Evolutionary conservation across 192 early-diverging fungal genomes (phyloP).

Genomic region (Anaeromyces robustus): DNA sequence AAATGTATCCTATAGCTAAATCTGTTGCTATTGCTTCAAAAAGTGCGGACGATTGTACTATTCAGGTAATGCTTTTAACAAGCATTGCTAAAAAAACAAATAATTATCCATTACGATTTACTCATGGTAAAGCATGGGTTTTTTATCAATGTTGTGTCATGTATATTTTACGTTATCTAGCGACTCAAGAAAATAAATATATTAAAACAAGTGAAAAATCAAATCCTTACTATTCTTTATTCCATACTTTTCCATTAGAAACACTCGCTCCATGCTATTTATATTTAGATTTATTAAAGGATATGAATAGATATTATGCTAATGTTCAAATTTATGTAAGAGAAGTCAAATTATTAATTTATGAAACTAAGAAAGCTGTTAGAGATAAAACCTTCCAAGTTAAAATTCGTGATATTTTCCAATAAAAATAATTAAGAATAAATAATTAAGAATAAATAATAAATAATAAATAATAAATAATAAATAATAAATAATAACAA

Average conservation of each 20-base stretch:
- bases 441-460: too few relatives aligned
- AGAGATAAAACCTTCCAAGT: not conserved
- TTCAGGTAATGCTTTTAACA: not conserved
- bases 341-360: not conserved
- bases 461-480: too few relatives aligned
- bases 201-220: not conserved
- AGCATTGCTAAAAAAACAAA: not conserved
- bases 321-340: not conserved
- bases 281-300: not conserved
- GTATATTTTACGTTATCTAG: not conserved
- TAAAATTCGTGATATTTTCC: not conserved
- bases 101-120: not conserved
- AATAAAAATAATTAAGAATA: too few relatives aligned
- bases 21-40: not conserved
- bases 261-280: not conserved
- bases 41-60: not conserved
- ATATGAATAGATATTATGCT: not conserved
- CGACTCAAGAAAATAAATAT: not conserved
- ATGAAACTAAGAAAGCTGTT: not conserved
- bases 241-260: not conserved
- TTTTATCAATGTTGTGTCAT: not conserved
- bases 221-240: not conserved
- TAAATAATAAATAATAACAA: too few relatives aligned
- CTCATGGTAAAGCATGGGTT: not conserved
- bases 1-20: not conserved